These are phyloP conservation scores for Cutaneotrichosporon mucoides DNA, from an alignment of 1,284 basidiomycete species.

Conservation along the genomic window DNA sequence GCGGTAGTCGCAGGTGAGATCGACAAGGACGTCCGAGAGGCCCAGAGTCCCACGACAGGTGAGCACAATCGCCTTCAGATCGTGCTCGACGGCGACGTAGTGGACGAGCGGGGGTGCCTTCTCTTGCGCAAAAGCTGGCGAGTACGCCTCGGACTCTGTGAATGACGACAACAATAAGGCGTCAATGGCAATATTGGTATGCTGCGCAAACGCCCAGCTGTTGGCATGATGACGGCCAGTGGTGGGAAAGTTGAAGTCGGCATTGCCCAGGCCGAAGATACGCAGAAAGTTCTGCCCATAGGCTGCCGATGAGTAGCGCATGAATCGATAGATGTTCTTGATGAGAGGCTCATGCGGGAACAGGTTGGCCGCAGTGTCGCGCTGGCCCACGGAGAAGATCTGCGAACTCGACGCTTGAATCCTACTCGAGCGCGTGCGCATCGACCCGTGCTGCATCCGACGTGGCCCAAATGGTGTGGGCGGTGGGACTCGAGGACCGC, in stretches of 20 bases:
- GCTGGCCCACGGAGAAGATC: slow-evolving; percentile 9
- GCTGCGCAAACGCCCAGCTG: slow-evolving; percentile 50
- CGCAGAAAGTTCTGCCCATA: slow-evolving; percentile 52
- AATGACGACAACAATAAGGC: slow-evolving; percentile 53
- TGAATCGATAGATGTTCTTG: slow-evolving; percentile 52
- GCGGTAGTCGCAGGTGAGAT: slow-evolving; percentile 53
- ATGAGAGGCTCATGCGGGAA: slow-evolving; percentile 51
- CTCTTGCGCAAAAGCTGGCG: slow-evolving; percentile 29
- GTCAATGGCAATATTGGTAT: slow-evolving; percentile 53
- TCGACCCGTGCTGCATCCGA: slow-evolving; percentile 9
- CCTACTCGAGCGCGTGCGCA: slow-evolving; percentile 21
- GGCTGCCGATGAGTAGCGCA: slow-evolving; percentile 51
- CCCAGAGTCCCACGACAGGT: slow-evolving; percentile 54
- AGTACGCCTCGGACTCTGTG: slow-evolving; percentile 40
- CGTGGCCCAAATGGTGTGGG: slow-evolving; percentile 17
- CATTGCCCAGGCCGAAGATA: slow-evolving; percentile 51
- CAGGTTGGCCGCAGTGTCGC: slow-evolving; percentile 20
- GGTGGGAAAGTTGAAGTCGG: slow-evolving; percentile 51
- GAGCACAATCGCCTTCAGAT: slow-evolving; percentile 49
- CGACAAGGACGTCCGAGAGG: slow-evolving; percentile 54
- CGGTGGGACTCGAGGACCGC: slow-evolving; percentile 5
- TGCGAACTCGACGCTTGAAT: slow-evolving; percentile 18
- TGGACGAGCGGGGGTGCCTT: slow-evolving; percentile 52
- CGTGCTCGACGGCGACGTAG: slow-evolving; percentile 53
- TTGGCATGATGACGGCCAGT: slow-evolving; percentile 52